Conservation (phyloP, 2,329 filamentous ascomycete genomes). For the Microsporum canis region DNA sequence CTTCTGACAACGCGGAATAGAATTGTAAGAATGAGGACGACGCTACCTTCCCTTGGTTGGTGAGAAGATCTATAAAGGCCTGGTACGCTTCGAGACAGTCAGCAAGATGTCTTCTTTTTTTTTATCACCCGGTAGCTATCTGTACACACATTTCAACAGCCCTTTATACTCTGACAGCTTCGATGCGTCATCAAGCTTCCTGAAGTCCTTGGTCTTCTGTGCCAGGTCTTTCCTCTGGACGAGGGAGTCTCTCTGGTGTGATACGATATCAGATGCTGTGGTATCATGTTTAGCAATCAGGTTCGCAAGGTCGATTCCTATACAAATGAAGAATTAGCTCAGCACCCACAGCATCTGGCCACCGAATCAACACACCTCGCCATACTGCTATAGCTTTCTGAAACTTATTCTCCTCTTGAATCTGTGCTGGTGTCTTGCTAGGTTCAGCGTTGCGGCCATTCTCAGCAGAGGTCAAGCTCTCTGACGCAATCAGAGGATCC, state of each 20-base stretch:
- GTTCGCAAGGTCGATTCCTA: constrained; percentile 76
- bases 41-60: constrained; percentile 88
- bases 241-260: constrained; percentile 88
- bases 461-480: constrained; percentile 23
- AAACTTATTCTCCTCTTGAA: constrained; percentile 71
- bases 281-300: constrained; percentile 79
- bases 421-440: constrained; percentile 21
- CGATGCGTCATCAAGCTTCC: constrained; percentile 77
- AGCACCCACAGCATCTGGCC: background rate
- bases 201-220: constrained; percentile 98
- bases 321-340: constrained; percentile 6
- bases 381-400: constrained; percentile 91
- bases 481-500: constrained; percentile 35
- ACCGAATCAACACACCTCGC: constrained; percentile 55
- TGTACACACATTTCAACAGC: constrained; percentile 63
- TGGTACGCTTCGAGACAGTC: constrained; percentile 61
- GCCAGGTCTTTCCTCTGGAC: constrained; percentile 93
- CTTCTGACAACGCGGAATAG: constrained; percentile 88
- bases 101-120: background rate
- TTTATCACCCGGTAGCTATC: background rate
- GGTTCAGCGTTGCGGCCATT: constrained; percentile 16
- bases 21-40: constrained; percentile 87
- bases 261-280: constrained; percentile 87
- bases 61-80: constrained; percentile 89
- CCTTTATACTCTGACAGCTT: constrained; percentile 85